A percentile compares a stretch with the other conserved stretches of the same genome.
phyloP scores from a whole-genome alignment of 257 asterid species.

The Handroanthus guayacan region DNA sequence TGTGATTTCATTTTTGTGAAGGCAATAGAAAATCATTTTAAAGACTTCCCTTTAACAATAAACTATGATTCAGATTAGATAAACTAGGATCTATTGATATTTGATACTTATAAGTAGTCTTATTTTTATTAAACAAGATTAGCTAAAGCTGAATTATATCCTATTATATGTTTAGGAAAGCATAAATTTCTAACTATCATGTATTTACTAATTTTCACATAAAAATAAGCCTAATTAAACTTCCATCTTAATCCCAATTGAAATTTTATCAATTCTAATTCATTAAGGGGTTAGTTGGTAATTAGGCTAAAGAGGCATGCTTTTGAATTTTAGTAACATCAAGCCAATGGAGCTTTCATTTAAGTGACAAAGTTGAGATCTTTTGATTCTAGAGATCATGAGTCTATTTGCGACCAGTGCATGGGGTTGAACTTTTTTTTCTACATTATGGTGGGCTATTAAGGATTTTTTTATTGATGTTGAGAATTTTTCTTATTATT shows the following conservation, averaged over 20 bases:
- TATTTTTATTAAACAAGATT: not conserved
- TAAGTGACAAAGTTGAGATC: too few species aligned
- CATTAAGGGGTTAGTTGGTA: not conserved
- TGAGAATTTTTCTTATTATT: too few species aligned
- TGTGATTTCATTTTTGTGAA: constrained; percentile 14
- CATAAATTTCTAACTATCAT: not conserved
- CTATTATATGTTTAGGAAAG: not conserved
- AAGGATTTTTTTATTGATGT: too few species aligned
- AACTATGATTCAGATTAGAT: not conserved
- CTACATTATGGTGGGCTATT: too few species aligned
- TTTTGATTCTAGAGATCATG: too few species aligned
- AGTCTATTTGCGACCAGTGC: too few species aligned
- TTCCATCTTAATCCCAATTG: not conserved
- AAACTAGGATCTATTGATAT: too few species aligned
- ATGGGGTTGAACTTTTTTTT: too few species aligned
- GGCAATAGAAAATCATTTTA: not conserved
- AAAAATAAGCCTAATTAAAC: not conserved
- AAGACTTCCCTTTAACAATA: not conserved
- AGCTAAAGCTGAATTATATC: not conserved
- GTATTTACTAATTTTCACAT: not conserved
- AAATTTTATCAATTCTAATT: not conserved
- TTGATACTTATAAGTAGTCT: not conserved
- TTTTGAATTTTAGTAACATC: not conserved
- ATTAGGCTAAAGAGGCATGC: not conserved
- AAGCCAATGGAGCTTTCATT: not conserved